Evolutionary conservation across 2,329 filamentous ascomycete species (phyloP).

Genomic region (Mollisia scopiformis): DNA sequence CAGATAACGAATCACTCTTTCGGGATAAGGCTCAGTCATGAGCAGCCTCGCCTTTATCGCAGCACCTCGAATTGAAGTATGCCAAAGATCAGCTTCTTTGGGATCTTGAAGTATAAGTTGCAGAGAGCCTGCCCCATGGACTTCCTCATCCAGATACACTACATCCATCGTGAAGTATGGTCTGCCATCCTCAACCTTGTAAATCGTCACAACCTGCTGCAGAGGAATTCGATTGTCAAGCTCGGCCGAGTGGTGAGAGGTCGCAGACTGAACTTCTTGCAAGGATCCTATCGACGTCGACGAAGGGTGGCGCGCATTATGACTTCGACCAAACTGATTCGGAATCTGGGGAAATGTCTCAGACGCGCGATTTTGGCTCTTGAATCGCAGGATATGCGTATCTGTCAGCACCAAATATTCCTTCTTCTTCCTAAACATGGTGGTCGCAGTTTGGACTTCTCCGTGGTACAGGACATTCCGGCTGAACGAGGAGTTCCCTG

Average conservation of each 20-base stretch:
- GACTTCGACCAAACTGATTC: conserved; percentile 43
- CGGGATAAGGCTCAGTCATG: conserved; percentile 56
- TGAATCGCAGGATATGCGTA: conserved; percentile 68
- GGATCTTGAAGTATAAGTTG: conserved; percentile 66
- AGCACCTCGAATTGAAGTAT: conserved; percentile 62
- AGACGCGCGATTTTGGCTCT: conserved; percentile 66
- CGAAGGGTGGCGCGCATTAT: conserved; percentile 55
- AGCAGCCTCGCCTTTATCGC: conserved; percentile 56
- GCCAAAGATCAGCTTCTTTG: conserved; percentile 68
- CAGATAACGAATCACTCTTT: conserved; percentile 63
- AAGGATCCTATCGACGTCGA: conserved; percentile 62
- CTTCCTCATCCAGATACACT: conserved; percentile 68
- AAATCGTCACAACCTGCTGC: conserved; percentile 68
- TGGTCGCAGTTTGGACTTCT: conserved; percentile 70
- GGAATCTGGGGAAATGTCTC: conserved; percentile 62
- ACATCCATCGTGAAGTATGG: conserved; percentile 70
- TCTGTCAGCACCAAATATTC: conserved; percentile 75
- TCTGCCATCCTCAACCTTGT: conserved; percentile 67
- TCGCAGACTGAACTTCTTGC: conserved; percentile 61
- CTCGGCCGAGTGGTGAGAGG: conserved; percentile 50
- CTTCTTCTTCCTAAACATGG: conserved; percentile 73
- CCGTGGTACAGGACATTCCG: conserved; percentile 64
- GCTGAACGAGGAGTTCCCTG: conserved; percentile 16
- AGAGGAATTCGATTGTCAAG: conserved; percentile 58
- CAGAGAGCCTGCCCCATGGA: conserved; percentile 61